Evolutionary conservation across 164 flowering plant species (phyloP).

Genomic region (Houttuynia cordata): DNA sequence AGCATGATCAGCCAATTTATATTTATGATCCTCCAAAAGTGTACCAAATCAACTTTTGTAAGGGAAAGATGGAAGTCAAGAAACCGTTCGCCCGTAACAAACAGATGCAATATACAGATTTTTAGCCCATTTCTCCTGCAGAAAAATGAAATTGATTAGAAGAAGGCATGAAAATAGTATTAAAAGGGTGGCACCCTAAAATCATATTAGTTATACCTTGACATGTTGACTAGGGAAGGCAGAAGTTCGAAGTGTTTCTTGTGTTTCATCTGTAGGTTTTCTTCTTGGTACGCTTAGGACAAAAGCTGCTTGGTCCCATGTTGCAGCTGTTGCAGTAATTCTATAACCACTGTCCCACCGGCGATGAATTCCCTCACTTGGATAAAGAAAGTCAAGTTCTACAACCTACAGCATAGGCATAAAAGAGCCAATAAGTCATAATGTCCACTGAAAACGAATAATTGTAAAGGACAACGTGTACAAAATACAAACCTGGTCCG

Average conservation of each 20-base stretch:
- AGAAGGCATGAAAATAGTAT: background rate
- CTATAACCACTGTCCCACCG: slow-evolving; percentile 89
- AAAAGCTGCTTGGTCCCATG: slow-evolving; percentile 82
- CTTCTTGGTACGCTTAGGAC: slow-evolving; percentile 75
- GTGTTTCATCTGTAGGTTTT: slow-evolving; percentile 65
- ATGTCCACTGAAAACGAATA: too few species aligned
- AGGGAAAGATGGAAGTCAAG: slow-evolving; percentile 23
- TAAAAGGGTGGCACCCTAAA: background rate
- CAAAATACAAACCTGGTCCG: slow-evolving; percentile 50
- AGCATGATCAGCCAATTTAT: slow-evolving; percentile 4
- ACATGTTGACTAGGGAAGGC: slow-evolving; percentile 84
- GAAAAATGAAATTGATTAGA: slow-evolving; percentile 1
- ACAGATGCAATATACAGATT: slow-evolving; percentile 60
- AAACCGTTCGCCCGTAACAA: slow-evolving; percentile 70
- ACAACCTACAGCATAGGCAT: slow-evolving; percentile 43
- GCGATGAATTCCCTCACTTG: slow-evolving; percentile 84
- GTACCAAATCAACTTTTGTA: slow-evolving; percentile 7
- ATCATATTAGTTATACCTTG: slow-evolving; percentile 31
- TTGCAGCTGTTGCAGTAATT: slow-evolving; percentile 85
- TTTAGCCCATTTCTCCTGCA: slow-evolving; percentile 79
- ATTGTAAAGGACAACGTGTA: background rate
- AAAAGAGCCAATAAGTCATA: background rate
- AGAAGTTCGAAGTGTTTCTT: slow-evolving; percentile 82
- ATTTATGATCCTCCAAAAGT: slow-evolving; percentile 2
- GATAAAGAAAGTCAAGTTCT: slow-evolving; percentile 80